Percentiles rank a stretch among this genome's conserved stretches.
Conservation (phyloP, 495 filamentous ascomycete species). For the Apodospora peruviana region DNA sequence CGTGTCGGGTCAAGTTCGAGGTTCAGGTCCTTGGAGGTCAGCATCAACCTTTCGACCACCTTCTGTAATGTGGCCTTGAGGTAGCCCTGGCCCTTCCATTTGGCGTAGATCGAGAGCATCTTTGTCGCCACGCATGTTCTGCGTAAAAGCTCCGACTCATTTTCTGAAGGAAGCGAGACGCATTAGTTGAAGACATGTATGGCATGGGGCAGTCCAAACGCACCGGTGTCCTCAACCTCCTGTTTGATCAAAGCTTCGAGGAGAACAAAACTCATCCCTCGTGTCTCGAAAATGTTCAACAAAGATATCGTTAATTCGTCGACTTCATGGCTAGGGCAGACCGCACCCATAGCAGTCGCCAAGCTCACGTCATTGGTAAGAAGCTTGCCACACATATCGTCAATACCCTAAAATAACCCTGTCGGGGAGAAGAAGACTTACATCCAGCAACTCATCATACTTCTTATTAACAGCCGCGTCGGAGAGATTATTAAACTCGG, state of each 20-base stretch:
- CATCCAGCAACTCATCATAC: slow-evolving; percentile 56
- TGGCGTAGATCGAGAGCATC: slow-evolving; percentile 62
- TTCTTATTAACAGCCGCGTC: slow-evolving; percentile 60
- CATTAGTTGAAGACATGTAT: neutral
- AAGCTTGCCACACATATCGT: slow-evolving; percentile 27
- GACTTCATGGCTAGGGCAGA: slow-evolving; percentile 58
- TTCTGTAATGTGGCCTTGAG: slow-evolving; percentile 58
- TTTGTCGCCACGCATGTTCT: slow-evolving; percentile 63
- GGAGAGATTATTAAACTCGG: slow-evolving; percentile 60
- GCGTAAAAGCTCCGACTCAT: slow-evolving; percentile 57
- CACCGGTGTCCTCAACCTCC: slow-evolving; percentile 57
- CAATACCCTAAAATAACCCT: neutral
- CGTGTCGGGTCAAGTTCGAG: slow-evolving; percentile 59
- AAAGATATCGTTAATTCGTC: slow-evolving; percentile 61
- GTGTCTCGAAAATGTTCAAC: slow-evolving; percentile 61
- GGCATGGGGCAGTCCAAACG: neutral
- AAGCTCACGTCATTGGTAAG: slow-evolving; percentile 54
- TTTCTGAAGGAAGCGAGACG: slow-evolving; percentile 32
- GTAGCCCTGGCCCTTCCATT: slow-evolving; percentile 60
- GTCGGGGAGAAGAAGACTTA: slow-evolving; percentile 16
- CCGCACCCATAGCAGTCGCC: slow-evolving; percentile 55
- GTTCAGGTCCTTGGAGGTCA: slow-evolving; percentile 55
- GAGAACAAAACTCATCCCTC: slow-evolving; percentile 53
- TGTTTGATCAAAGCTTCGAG: slow-evolving; percentile 60
- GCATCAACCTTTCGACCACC: slow-evolving; percentile 54